phyloP scores from a whole-genome alignment of 495 filamentous ascomycete species.

The Gamarada debralockiae region DNA sequence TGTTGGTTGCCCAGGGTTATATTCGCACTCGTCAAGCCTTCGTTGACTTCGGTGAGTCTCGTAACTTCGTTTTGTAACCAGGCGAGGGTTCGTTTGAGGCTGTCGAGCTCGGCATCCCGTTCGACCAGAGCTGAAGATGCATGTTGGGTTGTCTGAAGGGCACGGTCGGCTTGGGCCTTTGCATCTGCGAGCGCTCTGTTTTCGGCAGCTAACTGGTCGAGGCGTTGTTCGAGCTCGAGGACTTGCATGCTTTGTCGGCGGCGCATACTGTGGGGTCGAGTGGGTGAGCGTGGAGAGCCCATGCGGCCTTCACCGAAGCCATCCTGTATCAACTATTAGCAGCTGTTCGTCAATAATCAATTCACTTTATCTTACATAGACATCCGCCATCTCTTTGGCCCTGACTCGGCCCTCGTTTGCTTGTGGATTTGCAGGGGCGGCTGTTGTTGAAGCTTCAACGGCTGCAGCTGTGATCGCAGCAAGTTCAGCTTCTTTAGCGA shows the following conservation, averaged over 20 bases:
- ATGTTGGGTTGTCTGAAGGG: slow-evolving; percentile 29
- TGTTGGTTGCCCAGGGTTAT: slow-evolving; percentile 61
- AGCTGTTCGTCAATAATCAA: background rate
- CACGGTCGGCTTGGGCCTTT: slow-evolving; percentile 62
- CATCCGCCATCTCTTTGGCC: slow-evolving; percentile 82
- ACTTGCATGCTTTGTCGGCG: slow-evolving; percentile 96
- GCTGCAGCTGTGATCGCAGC: slow-evolving; percentile 12
- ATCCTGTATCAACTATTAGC: slow-evolving; percentile 53
- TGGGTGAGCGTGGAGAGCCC: slow-evolving; percentile 84
- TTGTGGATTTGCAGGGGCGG: slow-evolving; percentile 66
- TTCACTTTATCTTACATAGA: slow-evolving; percentile 69
- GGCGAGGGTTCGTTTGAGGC: slow-evolving; percentile 69
- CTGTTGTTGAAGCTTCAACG: slow-evolving; percentile 36
- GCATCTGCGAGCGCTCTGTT: slow-evolving; percentile 74
- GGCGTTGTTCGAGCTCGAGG: slow-evolving; percentile 68
- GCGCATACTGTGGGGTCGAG: slow-evolving; percentile 91
- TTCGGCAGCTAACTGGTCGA: slow-evolving; percentile 78
- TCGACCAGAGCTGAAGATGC: slow-evolving; percentile 49
- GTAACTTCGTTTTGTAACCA: slow-evolving; percentile 75
- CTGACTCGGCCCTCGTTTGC: slow-evolving; percentile 85
- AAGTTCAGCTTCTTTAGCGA: slow-evolving; percentile 26
- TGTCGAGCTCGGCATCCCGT: slow-evolving; percentile 75
- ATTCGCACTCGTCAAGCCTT: slow-evolving; percentile 67
- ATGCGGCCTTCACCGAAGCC: slow-evolving; percentile 90
- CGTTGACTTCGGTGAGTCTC: slow-evolving; percentile 70